phyloP scores from a whole-genome alignment of 768 basidiomycete species.

The Suillus luteus region DNA sequence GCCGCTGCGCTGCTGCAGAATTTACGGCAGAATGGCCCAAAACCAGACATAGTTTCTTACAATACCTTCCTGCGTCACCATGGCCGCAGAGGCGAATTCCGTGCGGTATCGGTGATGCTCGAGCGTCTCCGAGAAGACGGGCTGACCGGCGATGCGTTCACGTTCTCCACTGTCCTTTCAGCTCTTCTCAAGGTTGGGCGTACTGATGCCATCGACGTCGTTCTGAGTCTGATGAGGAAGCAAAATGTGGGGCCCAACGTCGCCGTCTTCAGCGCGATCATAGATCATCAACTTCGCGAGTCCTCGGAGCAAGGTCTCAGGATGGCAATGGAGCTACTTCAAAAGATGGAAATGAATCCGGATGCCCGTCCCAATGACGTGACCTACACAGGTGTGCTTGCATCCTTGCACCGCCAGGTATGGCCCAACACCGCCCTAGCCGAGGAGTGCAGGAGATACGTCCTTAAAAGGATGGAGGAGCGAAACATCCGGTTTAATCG shows the following conservation, averaged over 20 bases:
- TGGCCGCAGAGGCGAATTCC: slow-evolving; percentile 62
- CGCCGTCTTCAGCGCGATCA: slow-evolving; percentile 77
- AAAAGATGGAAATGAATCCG: slow-evolving; percentile 68
- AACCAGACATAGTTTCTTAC: slow-evolving; percentile 73
- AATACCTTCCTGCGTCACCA: slow-evolving; percentile 80
- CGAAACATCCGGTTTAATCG: slow-evolving; percentile 56
- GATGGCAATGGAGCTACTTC: slow-evolving; percentile 69
- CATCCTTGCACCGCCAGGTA: slow-evolving; percentile 64
- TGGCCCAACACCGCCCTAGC: slow-evolving; percentile 49
- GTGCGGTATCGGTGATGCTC: slow-evolving; percentile 58
- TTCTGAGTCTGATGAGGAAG: slow-evolving; percentile 74
- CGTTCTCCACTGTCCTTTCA: slow-evolving; percentile 83
- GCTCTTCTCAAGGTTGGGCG: slow-evolving; percentile 71
- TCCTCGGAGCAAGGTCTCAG: slow-evolving; percentile 53
- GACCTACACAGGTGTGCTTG: slow-evolving; percentile 81
- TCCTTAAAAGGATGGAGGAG: slow-evolving; percentile 60
- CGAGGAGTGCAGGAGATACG: slow-evolving; percentile 48
- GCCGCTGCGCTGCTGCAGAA: slow-evolving; percentile 43
- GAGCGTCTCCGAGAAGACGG: slow-evolving; percentile 53
- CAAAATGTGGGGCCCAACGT: slow-evolving; percentile 75
- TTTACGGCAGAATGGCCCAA: slow-evolving; percentile 54
- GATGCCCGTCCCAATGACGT: slow-evolving; percentile 65
- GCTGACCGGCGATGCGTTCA: slow-evolving; percentile 76
- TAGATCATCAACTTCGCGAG: slow-evolving; percentile 69
- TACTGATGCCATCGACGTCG: slow-evolving; percentile 61